Percentiles rank a stretch among this genome's conserved stretches.
Evolutionary conservation across 2,329 filamentous ascomycete genomes (phyloP).

Genomic region (Colletotrichum kahawae): DNA sequence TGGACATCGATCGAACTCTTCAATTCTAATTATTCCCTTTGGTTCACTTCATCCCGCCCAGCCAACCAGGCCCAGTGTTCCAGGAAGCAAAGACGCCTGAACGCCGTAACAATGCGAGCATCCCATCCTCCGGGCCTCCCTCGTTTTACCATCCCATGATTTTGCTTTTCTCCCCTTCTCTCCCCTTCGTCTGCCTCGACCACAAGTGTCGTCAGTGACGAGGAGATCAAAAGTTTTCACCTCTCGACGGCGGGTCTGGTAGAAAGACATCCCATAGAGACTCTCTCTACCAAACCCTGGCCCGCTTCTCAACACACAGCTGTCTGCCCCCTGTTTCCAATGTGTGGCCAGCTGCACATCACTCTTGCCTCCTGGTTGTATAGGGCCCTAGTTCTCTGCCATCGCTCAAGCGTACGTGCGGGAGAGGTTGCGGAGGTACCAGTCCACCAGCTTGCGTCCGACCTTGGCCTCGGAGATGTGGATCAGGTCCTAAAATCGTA

Average conservation of each 20-base stretch:
- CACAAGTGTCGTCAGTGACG: constrained; percentile 13
- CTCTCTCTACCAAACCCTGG: constrained; percentile 10
- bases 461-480: constrained; percentile 99
- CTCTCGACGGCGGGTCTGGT: background rate
- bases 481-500: constrained; percentile 76
- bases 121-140: constrained; percentile 7
- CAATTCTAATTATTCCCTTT: constrained; percentile 21
- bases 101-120: constrained; percentile 23
- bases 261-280: background rate
- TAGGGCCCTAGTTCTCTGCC: background rate
- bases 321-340: background rate
- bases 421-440: constrained; percentile 97
- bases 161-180: background rate
- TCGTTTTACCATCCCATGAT: background rate
- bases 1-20: constrained; percentile 11
- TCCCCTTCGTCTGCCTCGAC: constrained; percentile 5
- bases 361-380: constrained; percentile 6
- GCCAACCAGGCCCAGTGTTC: constrained; percentile 23
- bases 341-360: constrained; percentile 6
- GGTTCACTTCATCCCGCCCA: constrained; percentile 20
- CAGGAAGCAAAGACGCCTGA: constrained; percentile 23
- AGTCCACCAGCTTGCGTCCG: constrained; percentile 94
- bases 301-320: background rate
- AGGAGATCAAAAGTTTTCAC: background rate
- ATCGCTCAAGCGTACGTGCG: constrained; percentile 77